A percentile compares a stretch with the other conserved stretches of the same genome.
These are phyloP conservation scores for Podospora sp. DNA, from an alignment of 495 filamentous ascomycete species.

Conservation along the genomic window DNA sequence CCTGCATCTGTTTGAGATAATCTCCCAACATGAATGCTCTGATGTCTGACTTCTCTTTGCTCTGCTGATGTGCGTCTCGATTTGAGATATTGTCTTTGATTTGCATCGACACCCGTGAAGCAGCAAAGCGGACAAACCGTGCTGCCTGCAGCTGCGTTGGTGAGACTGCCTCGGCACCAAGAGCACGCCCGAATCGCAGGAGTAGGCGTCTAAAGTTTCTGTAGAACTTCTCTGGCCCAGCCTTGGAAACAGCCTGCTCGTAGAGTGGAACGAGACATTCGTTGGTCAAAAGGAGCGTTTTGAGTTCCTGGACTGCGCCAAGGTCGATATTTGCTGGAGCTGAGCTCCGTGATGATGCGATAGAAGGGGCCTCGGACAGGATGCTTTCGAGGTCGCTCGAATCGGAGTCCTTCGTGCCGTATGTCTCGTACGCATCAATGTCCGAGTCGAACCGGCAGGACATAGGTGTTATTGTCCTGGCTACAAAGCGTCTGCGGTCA, in stretches of 20 bases:
- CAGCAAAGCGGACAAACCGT: constrained; percentile 5
- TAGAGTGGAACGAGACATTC: constrained; percentile 5
- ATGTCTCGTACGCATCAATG: too few relatives aligned
- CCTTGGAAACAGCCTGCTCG: constrained; percentile 5
- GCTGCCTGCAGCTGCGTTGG: constrained; percentile 6
- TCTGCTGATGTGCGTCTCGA: too few relatives aligned
- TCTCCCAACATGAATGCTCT: constrained; percentile 1
- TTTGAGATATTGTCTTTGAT: constrained; percentile 14
- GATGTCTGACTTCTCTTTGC: too few relatives aligned
- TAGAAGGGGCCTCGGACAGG: constrained; percentile 3
- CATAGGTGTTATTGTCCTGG: too few relatives aligned
- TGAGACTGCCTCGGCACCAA: not conserved
- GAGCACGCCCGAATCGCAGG: not conserved
- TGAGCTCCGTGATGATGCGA: constrained; percentile 15
- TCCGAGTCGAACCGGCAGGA: too few relatives aligned
- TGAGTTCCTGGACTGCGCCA: constrained; percentile 12
- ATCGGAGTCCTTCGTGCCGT: constrained; percentile 13
- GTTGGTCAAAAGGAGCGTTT: constrained; percentile 1
- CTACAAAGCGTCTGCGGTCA: too few relatives aligned
- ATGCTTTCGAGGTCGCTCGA: constrained; percentile 21
- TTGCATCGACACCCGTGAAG: constrained; percentile 6
- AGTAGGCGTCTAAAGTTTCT: constrained; percentile 16
- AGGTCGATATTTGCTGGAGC: not conserved
- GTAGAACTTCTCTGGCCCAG: constrained; percentile 14
- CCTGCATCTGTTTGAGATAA: not conserved